These are phyloP conservation scores for Sclerotinia borealis DNA, from an alignment of 2,329 filamentous ascomycete species.

Conservation along the genomic window DNA sequence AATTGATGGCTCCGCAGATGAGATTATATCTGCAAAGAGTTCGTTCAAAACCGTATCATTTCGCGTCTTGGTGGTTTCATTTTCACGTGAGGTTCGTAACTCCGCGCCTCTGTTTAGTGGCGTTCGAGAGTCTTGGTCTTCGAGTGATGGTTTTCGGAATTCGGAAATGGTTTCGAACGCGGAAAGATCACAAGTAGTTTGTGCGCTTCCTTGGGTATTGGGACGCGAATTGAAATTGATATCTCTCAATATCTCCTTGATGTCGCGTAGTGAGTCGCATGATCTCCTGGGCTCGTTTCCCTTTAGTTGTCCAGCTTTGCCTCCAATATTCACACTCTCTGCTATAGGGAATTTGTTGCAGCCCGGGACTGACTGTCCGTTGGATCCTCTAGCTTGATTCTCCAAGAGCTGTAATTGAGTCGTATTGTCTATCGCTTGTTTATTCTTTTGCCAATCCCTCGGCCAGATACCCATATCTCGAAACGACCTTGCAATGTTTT, in stretches of 20 bases:
- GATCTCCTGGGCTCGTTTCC: background rate
- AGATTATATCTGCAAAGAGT: constrained; percentile 15
- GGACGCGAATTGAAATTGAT: too few species aligned
- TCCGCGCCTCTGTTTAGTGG: background rate
- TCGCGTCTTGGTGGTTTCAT: background rate
- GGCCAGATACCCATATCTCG: background rate
- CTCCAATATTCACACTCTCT: background rate
- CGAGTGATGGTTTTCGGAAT: background rate
- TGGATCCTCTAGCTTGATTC: too few species aligned
- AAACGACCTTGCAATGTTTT: too few species aligned
- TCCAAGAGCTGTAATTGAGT: background rate
- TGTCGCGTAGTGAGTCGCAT: background rate
- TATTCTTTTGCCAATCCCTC: background rate
- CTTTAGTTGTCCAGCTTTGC: background rate
- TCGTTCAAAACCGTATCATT: constrained; percentile 4
- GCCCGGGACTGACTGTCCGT: background rate
- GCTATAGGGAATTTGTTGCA: background rate
- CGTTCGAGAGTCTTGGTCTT: background rate
- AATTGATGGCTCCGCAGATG: constrained; percentile 17
- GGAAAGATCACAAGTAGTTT: background rate
- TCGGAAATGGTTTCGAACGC: background rate
- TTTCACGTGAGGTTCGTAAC: background rate
- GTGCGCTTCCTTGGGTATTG: background rate
- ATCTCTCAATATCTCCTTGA: background rate
- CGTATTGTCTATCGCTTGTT: background rate